Evolutionary conservation across 495 filamentous ascomycete species (phyloP), one percentile per base, ranked within the genome.

Genomic region (Chaetomidium leptoderma): DNA sequence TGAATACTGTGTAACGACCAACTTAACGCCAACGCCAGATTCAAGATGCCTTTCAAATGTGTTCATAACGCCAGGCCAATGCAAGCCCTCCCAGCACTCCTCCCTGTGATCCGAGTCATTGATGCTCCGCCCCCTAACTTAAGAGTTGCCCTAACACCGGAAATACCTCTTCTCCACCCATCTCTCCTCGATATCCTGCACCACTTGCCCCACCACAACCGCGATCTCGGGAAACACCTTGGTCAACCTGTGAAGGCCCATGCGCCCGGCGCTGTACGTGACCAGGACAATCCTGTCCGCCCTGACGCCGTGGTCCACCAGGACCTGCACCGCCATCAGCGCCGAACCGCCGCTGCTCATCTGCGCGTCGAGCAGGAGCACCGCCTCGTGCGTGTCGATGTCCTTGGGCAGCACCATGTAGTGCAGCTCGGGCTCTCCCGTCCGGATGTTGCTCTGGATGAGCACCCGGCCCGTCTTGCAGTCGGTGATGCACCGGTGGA

Each of bases 261-360:
- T 63, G 14, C 65, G 40, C 0, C 70, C 70, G 4, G 68, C 68
- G 21, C 61, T 66, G 32, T 70, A 72, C 29, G 70, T 72, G 16
- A 66, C 70, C 46, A 72, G 47, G 21, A 71, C 87, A 57, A 98
- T 93, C 54, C 79, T 84, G 17, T 90, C 83, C 66, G 92, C 86
- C 19, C 81, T 73, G n/a, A 97, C 91, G 2, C 93, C 93, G 66
- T 97, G 91, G 72, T 98, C 93, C 42, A 95, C 83, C 56, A 98
- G 73, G 35, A 98, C 90, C 60, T 90, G 86, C 29, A 97, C 92
- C 4, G 93, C 92, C 93, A 98, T 98, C 46, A 98, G 76, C 6
- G 92, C 95, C 37, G 93, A 90, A 32, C 91, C 92, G 17, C 93
- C 93, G 58, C 86, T 90, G 16, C 87, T 87, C 86, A 98, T 96